Percentiles rank a stretch among this genome's conserved stretches.
These are phyloP conservation scores for Fusarium graminum DNA, from an alignment of 2,329 filamentous ascomycete species.

Conservation along the genomic window DNA sequence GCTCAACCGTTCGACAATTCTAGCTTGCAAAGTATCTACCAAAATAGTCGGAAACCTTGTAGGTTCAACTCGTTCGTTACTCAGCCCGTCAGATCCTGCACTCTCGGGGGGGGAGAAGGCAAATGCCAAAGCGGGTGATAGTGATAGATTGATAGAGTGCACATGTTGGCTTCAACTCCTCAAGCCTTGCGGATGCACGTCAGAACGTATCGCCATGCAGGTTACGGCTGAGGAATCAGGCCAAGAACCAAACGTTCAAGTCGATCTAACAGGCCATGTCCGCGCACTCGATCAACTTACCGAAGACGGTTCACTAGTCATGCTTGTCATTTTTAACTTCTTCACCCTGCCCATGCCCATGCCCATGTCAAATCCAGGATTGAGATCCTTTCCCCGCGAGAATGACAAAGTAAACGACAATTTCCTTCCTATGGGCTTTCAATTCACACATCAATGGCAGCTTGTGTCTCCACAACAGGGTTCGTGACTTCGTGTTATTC, in stretches of 20 bases:
- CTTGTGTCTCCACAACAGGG: not conserved
- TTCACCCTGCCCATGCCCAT: not conserved
- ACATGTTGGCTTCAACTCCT: constrained; percentile 13
- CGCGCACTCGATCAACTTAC: not conserved
- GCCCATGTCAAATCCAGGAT: not conserved
- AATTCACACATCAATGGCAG: not conserved
- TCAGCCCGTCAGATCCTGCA: constrained; percentile 33
- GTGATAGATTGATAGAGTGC: constrained; percentile 8
- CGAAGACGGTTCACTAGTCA: not conserved
- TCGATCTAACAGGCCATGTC: not conserved
- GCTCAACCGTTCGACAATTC: constrained; percentile 6
- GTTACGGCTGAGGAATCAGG: constrained; percentile 14
- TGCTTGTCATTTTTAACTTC: not conserved
- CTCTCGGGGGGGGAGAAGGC: constrained; percentile 30
- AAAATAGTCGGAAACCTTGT: constrained; percentile 6
- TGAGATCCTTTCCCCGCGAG: not conserved
- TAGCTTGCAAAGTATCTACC: constrained; percentile 4
- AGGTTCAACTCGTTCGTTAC: constrained; percentile 27
- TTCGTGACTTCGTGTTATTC: not conserved
- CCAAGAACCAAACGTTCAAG: constrained; percentile 23
- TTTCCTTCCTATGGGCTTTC: not conserved
- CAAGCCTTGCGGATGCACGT: constrained; percentile 21
- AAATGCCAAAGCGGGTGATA: constrained; percentile 36
- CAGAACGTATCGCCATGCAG: constrained; percentile 19
- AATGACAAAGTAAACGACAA: not conserved